Percentiles rank a stretch among this genome's conserved stretches.
phyloP scores from a whole-genome alignment of 176 grass and related monocot genomes.

The Oropetium thomaeum region DNA sequence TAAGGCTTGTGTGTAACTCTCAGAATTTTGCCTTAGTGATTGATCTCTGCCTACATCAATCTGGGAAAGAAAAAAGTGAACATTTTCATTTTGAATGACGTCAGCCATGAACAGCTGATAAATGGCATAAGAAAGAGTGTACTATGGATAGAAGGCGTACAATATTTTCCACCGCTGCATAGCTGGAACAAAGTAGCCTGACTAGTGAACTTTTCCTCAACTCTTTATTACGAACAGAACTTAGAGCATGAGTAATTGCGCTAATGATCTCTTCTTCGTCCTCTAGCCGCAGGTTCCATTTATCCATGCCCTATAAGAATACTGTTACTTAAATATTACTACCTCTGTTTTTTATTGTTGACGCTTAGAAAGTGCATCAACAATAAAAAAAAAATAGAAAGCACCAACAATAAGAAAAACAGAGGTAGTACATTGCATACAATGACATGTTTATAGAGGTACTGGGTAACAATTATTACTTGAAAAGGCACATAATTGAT shows the following conservation, averaged over 20 bases:
- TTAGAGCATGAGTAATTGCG: slow-evolving; percentile 75
- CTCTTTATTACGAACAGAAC: slow-evolving; percentile 62
- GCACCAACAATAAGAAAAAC: too few species aligned
- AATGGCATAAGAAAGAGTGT: slow-evolving; percentile 16
- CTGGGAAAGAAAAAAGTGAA: slow-evolving; percentile 34
- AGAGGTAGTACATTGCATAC: slow-evolving; percentile 33
- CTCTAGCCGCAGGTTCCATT: slow-evolving; percentile 58
- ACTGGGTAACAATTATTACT: background rate
- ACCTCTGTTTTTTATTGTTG: too few species aligned
- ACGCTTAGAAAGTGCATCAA: too few species aligned
- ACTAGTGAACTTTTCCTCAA: slow-evolving; percentile 73
- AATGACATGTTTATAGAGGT: background rate
- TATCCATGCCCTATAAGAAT: slow-evolving; percentile 70
- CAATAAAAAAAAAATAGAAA: too few species aligned
- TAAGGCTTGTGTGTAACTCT: slow-evolving; percentile 55
- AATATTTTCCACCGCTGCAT: slow-evolving; percentile 69
- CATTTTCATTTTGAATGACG: background rate
- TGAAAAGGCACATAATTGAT: background rate
- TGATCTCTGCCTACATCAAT: slow-evolving; percentile 67
- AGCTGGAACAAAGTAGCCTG: slow-evolving; percentile 81
- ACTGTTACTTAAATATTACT: slow-evolving; percentile 32
- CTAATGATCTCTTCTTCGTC: slow-evolving; percentile 82
- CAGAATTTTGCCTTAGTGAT: slow-evolving; percentile 61
- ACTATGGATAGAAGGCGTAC: slow-evolving; percentile 51
- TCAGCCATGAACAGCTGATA: background rate